These are phyloP conservation scores for Gillenia trifoliata DNA, from an alignment of 306 rosid genomes.

Conservation along the genomic window DNA sequence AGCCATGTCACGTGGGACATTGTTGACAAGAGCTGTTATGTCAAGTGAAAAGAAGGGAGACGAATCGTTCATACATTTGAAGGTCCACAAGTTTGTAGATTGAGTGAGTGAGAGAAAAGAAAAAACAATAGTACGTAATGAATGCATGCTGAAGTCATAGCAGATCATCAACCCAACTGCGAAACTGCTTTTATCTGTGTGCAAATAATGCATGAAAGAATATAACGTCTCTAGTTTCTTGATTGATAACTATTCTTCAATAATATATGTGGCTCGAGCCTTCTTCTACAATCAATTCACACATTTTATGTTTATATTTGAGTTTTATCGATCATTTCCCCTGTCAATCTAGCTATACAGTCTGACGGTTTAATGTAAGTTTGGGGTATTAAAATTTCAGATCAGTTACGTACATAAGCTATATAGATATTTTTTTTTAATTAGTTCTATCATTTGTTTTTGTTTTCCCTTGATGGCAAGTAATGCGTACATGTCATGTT, in stretches of 20 bases:
- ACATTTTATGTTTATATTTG: not conserved
- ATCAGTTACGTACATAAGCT: too few relatives aligned
- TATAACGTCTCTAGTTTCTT: not conserved
- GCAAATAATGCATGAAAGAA: not conserved
- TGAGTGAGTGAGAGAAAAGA: not conserved
- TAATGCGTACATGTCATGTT: too few relatives aligned
- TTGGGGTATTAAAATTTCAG: too few relatives aligned
- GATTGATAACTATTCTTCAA: not conserved
- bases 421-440: too few relatives aligned
- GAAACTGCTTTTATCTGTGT: not conserved
- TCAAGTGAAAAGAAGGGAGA: conserved; percentile 24
- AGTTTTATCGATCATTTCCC: not conserved
- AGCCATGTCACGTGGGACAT: conserved; percentile 37
- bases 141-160: not conserved
- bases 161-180: not conserved
- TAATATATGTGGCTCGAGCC: not conserved
- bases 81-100: conserved; percentile 30
- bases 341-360: too few relatives aligned
- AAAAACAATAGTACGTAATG: not conserved
- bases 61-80: conserved; percentile 20
- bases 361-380: too few relatives aligned
- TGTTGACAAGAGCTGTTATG: conserved; percentile 25
- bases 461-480: too few relatives aligned
- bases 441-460: too few relatives aligned
- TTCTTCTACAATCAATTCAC: not conserved